Percentiles rank a stretch among this genome's conserved stretches.
These are phyloP conservation scores for Orychophragmus violaceus DNA, from an alignment of 345 rosid genomes.

Conservation along the genomic window DNA sequence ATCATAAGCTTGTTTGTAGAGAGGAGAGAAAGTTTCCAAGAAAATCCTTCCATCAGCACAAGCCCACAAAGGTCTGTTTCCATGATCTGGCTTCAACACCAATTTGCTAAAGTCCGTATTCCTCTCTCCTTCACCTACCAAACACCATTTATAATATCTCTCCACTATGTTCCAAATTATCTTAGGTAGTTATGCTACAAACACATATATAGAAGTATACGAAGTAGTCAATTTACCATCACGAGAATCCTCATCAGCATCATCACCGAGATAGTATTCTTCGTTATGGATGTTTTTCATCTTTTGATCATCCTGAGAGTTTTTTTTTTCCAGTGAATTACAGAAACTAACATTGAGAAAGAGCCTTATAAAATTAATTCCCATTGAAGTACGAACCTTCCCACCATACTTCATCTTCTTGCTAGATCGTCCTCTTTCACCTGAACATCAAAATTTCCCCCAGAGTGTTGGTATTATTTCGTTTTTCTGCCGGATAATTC, in stretches of 20 bases:
- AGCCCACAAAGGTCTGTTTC: conserved; percentile 89
- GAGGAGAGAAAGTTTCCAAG: conserved; percentile 72
- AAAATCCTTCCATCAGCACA: conserved; percentile 91
- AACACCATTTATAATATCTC: background rate
- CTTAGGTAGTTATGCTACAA: background rate
- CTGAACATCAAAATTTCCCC: conserved; percentile 42
- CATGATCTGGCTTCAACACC: conserved; percentile 77
- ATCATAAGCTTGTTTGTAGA: conserved; percentile 94
- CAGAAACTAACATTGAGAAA: background rate
- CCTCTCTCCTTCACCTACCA: conserved; percentile 50
- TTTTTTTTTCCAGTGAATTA: background rate
- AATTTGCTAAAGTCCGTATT: conserved; percentile 68
- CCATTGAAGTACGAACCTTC: conserved; percentile 38
- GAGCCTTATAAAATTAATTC: background rate
- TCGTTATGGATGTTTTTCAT: conserved; percentile 44
- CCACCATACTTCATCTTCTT: conserved; percentile 52
- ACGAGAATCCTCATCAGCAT: conserved; percentile 55
- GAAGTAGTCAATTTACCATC: conserved; percentile 45
- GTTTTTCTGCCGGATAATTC: background rate
- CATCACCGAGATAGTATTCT: conserved; percentile 44
- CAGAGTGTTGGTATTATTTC: background rate
- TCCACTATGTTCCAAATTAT: background rate
- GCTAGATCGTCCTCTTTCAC: conserved; percentile 61
- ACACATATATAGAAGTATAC: background rate
- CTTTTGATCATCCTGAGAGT: conserved; percentile 59